Percentiles rank a stretch among this genome's conserved stretches.
phyloP scores from a whole-genome alignment of 1,284 basidiomycete species.

The Apiotrichum sp. region DNA sequence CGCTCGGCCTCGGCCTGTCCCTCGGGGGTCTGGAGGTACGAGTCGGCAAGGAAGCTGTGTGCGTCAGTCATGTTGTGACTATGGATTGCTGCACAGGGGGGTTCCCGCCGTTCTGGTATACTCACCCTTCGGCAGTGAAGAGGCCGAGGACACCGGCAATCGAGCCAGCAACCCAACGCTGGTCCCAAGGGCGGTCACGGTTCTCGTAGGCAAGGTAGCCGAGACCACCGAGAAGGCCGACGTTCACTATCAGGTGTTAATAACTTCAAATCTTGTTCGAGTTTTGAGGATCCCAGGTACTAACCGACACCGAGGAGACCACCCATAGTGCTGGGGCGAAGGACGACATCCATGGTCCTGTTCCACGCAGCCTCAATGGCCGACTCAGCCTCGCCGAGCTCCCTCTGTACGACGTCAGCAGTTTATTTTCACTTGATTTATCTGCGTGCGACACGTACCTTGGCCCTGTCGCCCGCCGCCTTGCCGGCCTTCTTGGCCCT shows the following conservation, averaged over 20 bases:
- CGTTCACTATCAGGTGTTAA: constrained; percentile 54
- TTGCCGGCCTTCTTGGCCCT: constrained; percentile 40
- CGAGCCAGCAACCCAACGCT: constrained; percentile 54
- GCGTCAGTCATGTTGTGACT: constrained; percentile 6
- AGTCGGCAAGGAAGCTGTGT: constrained; percentile 55
- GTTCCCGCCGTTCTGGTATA: neutral
- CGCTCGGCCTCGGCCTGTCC: constrained; percentile 57
- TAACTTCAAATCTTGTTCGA: constrained; percentile 22
- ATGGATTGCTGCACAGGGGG: too few species aligned
- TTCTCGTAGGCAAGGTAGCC: constrained; percentile 64
- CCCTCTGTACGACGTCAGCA: constrained; percentile 24
- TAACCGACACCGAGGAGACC: constrained; percentile 64
- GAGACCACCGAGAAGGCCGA: constrained; percentile 60
- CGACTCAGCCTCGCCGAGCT: constrained; percentile 53
- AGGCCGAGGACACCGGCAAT: constrained; percentile 56
- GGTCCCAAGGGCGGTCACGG: constrained; percentile 59
- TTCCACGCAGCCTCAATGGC: constrained; percentile 56
- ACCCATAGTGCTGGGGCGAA: constrained; percentile 64
- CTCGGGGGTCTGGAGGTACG: constrained; percentile 57
- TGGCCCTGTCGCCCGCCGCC: constrained; percentile 52
- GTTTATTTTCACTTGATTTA: too few species aligned
- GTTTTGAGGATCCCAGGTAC: constrained; percentile 24
- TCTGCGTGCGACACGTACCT: constrained; percentile 20
- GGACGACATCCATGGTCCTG: constrained; percentile 56
- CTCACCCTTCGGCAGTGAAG: constrained; percentile 55